These are phyloP conservation scores for Magnaporthiopsis rhizophila DNA, from an alignment of 2,329 filamentous ascomycete genomes.

Conservation along the genomic window DNA sequence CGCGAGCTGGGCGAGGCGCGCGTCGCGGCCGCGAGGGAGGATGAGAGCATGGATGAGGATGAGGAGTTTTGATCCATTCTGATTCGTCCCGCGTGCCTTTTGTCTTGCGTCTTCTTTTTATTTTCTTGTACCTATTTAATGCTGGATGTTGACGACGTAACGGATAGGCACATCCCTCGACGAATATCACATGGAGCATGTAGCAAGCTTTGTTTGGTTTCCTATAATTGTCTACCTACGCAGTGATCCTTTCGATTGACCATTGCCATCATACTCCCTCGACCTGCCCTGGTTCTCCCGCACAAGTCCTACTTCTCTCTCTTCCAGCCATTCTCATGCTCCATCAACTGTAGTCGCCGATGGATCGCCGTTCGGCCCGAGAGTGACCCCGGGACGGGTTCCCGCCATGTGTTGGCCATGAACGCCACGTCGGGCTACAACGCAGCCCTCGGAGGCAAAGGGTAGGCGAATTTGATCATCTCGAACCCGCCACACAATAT, in stretches of 20 bases:
- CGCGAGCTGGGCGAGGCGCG: slow-evolving; percentile 70
- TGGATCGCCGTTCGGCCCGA: too few relatives aligned
- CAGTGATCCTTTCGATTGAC: not conserved
- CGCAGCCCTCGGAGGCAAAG: too few relatives aligned
- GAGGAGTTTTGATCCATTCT: slow-evolving; percentile 1
- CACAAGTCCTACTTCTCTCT: too few relatives aligned
- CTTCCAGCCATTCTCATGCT: too few relatives aligned
- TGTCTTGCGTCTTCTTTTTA: not conserved
- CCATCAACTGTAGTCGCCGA: too few relatives aligned
- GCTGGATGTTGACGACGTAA: not conserved
- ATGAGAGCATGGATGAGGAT: slow-evolving; percentile 7
- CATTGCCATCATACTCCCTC: too few relatives aligned
- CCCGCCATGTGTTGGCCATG: too few relatives aligned
- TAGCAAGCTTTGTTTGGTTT: not conserved
- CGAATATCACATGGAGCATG: not conserved
- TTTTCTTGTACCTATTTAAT: not conserved
- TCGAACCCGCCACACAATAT: too few relatives aligned
- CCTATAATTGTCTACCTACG: not conserved
- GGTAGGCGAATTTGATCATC: too few relatives aligned
- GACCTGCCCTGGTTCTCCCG: too few relatives aligned
- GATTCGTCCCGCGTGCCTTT: not conserved
- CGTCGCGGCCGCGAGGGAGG: slow-evolving; percentile 32
- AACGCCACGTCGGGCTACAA: too few relatives aligned
- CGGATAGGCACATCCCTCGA: not conserved
- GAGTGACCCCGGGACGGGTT: too few relatives aligned